Evolutionary conservation across 129 eudicot species (phyloP), one percentile per base, ranked within the genome.

Genomic region (Helichrysum umbraculigerum): DNA sequence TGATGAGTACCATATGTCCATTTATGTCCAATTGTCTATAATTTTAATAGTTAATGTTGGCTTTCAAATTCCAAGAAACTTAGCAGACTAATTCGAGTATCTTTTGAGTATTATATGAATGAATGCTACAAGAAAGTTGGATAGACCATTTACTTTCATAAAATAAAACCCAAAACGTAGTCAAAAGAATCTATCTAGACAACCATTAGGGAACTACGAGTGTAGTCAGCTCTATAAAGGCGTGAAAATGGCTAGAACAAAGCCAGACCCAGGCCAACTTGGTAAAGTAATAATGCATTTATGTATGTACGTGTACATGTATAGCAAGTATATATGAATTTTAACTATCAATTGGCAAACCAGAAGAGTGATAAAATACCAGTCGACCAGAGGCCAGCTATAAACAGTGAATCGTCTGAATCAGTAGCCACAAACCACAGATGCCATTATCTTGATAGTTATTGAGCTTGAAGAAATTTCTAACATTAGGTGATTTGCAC

Each of bases 391-490:
- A 30, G 29, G 39, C 51, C 33, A 0, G 28, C 72, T 19, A 30
- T 12, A 54, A 76, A 67, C 3, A 17, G 17, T 33, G 19, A 16
- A 76, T 47, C 69, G 57, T 68, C 69, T 39, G 69, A 77, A 68
- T 67, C 39, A 28, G 74, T 30, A 52, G 19, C 14, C 4, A 39
- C 67, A 72, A 54, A 60, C 73, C 62, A 39, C 29, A 54, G 60
- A 30, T 79, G 32, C 67, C 83, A 37, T 79, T 51, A 63, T 79
- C 67, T 64, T 72, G 68, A 72, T 72, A 17, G 2, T 64, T 35
- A 37, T 62, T 34, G 22, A 79, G 73, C 83, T 70, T 72, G 35
- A 72, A 72, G 50, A 25, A 21, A 72, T 51, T 61, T 34, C 61
- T 54, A 51, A 16, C 41, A 33, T 28, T 35, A 22, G 68, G 73